phyloP scores from a whole-genome alignment of 495 filamentous ascomycete species.

The Viridothelium virens region DNA sequence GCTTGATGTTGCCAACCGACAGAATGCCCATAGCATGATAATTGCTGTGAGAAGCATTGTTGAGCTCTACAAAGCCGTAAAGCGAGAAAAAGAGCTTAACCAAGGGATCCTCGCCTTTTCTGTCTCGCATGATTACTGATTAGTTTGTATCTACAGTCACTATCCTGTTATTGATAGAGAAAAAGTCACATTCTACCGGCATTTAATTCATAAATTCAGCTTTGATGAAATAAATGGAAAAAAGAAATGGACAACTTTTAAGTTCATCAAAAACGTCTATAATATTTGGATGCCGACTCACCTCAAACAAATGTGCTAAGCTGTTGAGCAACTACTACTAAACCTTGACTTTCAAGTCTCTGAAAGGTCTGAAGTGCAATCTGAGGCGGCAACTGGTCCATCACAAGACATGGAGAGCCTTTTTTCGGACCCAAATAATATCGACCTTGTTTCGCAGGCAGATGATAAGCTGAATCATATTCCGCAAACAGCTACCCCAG shows the following conservation, averaged over 20 bases:
- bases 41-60: conserved; percentile 17
- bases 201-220: conserved; percentile 19
- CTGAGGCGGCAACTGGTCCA: neutral
- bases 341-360: conserved; percentile 21
- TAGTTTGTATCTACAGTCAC: conserved; percentile 34
- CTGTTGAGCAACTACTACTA: conserved; percentile 36
- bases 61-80: conserved; percentile 22
- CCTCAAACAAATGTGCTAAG: conserved; percentile 29
- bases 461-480: neutral
- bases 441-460: neutral
- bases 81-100: conserved; percentile 36
- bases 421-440: neutral
- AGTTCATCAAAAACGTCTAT: conserved; percentile 27
- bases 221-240: conserved; percentile 14
- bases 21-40: conserved; percentile 23
- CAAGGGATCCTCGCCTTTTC: conserved; percentile 42
- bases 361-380: conserved; percentile 16
- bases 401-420: neutral
- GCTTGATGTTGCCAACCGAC: conserved; percentile 26
- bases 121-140: conserved; percentile 39
- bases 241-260: conserved; percentile 27
- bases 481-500: neutral
- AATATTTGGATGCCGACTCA: conserved; percentile 22
- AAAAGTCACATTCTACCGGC: conserved; percentile 20
- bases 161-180: conserved; percentile 25